Conservation (phyloP, 768 basidiomycete genomes). For the Kondoa subrosea region DNA sequence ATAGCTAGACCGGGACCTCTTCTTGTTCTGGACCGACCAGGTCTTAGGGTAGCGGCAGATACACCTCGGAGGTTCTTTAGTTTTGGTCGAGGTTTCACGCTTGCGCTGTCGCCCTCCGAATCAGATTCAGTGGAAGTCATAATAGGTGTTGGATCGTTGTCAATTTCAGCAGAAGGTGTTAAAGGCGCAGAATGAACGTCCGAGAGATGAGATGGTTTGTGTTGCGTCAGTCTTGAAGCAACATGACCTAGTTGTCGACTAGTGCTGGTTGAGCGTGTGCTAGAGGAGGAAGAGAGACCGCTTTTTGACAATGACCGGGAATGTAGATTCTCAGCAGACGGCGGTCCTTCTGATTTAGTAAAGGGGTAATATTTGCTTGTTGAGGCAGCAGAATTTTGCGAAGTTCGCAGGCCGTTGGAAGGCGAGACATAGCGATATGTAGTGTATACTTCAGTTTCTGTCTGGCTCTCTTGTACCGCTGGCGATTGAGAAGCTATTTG, state of each 20-base stretch:
- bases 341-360: background rate
- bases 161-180: background rate
- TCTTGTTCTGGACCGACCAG: background rate
- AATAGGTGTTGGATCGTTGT: background rate
- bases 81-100: background rate
- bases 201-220: background rate
- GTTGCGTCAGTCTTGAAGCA: background rate
- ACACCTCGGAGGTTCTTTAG: background rate
- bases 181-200: background rate
- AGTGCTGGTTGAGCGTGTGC: background rate
- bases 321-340: background rate
- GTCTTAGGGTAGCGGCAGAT: background rate
- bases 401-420: background rate
- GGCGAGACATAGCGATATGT: background rate
- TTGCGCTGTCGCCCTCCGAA: background rate
- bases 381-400: background rate
- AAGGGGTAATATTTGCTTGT: background rate
- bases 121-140: background rate
- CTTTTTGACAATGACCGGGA: background rate
- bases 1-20: background rate
- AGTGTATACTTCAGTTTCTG: too few relatives aligned
- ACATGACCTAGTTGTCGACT: background rate
- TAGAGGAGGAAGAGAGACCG: background rate
- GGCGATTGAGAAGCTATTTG: too few relatives aligned
- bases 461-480: too few relatives aligned